Evolutionary conservation across 352 stramenopile genomes (phyloP).

Genomic region (Pythium biforme): DNA sequence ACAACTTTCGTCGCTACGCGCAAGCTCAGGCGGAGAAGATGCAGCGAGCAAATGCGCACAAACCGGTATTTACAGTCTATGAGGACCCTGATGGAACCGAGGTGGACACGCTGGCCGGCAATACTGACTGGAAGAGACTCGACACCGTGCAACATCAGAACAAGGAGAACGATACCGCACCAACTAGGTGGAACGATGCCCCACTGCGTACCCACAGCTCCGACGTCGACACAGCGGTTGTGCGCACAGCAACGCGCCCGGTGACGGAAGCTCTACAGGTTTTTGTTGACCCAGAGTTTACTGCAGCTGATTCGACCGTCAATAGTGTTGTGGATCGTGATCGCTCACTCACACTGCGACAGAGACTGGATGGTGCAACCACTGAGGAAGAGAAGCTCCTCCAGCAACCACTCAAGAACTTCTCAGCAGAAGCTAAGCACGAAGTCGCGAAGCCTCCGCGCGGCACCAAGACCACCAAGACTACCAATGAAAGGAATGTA

Average conservation of each 20-base stretch:
- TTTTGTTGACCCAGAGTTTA: conserved; percentile 78
- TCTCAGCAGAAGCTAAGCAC: conserved; percentile 20
- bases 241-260: neutral
- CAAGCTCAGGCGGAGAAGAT: conserved; percentile 53
- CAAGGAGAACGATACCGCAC: conserved; percentile 72
- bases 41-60: conserved; percentile 63
- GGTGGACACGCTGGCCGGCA: conserved; percentile 57
- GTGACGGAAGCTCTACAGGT: conserved; percentile 51
- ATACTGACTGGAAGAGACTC: conserved; percentile 68
- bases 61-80: conserved; percentile 85
- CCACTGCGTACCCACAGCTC: neutral
- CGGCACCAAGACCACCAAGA: conserved; percentile 2
- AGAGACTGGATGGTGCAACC: conserved; percentile 62
- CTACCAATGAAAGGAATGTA: conserved; percentile 27
- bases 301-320: conserved; percentile 12
- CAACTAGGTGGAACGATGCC: conserved; percentile 48
- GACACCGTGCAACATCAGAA: conserved; percentile 66
- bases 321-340: conserved; percentile 30
- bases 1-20: conserved; percentile 65
- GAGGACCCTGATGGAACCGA: conserved; percentile 57
- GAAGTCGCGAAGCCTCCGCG: conserved; percentile 8
- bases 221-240: neutral
- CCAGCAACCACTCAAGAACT: conserved; percentile 80
- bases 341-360: conserved; percentile 64
- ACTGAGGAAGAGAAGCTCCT: conserved; percentile 79